Conservation (phyloP, 164 flowering plant genomes). For the Saururus chinensis region DNA sequence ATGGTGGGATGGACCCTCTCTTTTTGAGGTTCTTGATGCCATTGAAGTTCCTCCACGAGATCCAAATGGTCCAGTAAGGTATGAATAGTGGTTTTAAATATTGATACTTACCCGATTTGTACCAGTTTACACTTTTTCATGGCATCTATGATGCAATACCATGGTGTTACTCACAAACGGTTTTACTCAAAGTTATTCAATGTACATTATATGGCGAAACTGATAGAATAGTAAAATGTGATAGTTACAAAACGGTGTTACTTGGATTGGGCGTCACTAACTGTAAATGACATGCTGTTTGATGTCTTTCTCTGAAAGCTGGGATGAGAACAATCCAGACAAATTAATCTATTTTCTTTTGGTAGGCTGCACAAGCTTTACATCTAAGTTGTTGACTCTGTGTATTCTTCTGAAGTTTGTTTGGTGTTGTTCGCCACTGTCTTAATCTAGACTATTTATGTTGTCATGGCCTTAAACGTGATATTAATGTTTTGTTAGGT, state of each 20-base stretch:
- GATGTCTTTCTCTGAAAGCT: no score
- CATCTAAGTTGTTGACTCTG: no score
- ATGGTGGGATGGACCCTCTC: slow-evolving; percentile 97
- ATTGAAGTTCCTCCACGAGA: slow-evolving; percentile 75
- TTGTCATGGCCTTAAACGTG: no score
- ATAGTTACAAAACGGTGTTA: neutral
- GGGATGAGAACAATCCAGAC: no score
- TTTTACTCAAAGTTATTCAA: neutral
- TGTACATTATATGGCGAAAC: no score
- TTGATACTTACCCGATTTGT: neutral
- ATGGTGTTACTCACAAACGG: neutral
- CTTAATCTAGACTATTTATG: no score
- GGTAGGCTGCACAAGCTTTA: no score
- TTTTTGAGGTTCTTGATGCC: slow-evolving; percentile 87
- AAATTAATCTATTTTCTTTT: no score
- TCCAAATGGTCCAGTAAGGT: slow-evolving; percentile 93
- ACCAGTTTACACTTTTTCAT: no score
- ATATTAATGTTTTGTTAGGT: no score
- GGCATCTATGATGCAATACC: neutral
- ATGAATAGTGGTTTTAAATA: neutral
- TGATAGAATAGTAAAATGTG: neutral
- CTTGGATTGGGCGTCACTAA: neutral
- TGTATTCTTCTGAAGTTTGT: no score
- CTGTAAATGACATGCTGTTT: neutral
- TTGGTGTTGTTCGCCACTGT: no score